Evolutionary conservation across 192 early-diverging fungal species (phyloP).

Genomic region (Coemansia sp.): DNA sequence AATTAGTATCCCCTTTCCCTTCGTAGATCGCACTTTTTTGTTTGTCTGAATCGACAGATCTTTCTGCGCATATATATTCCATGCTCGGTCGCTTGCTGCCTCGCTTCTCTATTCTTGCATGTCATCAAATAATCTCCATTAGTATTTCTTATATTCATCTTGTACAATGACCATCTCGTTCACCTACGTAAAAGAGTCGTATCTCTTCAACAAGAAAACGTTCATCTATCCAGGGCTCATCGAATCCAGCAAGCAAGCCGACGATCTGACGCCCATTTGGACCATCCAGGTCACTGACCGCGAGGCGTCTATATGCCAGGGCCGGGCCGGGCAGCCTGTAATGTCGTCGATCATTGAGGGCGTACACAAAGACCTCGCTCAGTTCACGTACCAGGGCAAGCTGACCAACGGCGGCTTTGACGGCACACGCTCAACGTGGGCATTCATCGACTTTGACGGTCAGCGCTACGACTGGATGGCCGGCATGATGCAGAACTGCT

Average conservation of each 20-base stretch:
- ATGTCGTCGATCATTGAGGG: slow-evolving; percentile 31
- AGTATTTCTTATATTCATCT: slow-evolving; percentile 1
- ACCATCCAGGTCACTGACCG: slow-evolving; percentile 27
- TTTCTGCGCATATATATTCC: too few species aligned
- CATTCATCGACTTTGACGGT: slow-evolving; percentile 44
- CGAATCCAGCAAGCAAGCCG: slow-evolving; percentile 23
- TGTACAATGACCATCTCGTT: slow-evolving; percentile 34
- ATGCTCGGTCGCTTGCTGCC: too few species aligned
- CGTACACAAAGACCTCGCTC: slow-evolving; percentile 20
- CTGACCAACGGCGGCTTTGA: slow-evolving; percentile 39
- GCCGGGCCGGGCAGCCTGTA: slow-evolving; percentile 13
- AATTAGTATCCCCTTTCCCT: neutral
- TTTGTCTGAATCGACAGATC: neutral
- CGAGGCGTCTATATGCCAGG: slow-evolving; percentile 12
- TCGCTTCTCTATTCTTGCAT: neutral
- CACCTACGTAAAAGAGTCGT: slow-evolving; percentile 45
- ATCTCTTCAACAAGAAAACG: slow-evolving; percentile 39
- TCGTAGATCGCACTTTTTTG: neutral
- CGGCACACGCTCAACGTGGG: slow-evolving; percentile 26
- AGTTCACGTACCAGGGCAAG: slow-evolving; percentile 35
- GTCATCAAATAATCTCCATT: slow-evolving; percentile 6
- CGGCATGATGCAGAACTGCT: slow-evolving; percentile 49
- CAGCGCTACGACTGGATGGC: slow-evolving; percentile 43
- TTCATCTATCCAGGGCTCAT: slow-evolving; percentile 35
- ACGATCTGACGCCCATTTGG: slow-evolving; percentile 38